Conservation (phyloP, 176 grass and related monocot species). For the Carex myosuroides region DNA sequence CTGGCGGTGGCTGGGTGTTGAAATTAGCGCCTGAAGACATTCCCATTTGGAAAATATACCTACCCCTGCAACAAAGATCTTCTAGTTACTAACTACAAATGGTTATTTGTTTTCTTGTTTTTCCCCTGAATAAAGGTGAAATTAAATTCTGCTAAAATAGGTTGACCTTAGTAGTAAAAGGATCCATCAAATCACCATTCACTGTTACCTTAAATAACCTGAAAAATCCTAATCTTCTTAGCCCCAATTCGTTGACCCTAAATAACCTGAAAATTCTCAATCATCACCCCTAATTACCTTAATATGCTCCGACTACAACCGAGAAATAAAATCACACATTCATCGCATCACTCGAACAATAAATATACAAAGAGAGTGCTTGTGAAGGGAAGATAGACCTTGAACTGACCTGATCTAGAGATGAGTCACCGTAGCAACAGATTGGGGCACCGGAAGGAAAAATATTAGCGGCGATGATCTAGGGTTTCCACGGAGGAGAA, state of each 20-base stretch:
- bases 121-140: neutral
- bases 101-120: neutral
- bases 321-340: neutral
- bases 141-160: neutral
- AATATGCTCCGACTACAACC: neutral
- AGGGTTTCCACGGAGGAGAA: neutral
- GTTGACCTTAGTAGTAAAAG: neutral
- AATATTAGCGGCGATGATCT: neutral
- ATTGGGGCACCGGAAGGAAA: neutral
- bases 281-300: neutral
- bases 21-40: constrained; percentile 52
- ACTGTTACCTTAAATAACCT: neutral
- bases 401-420: constrained; percentile 1
- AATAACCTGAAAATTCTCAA: neutral
- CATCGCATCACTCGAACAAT: neutral
- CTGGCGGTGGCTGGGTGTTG: constrained; percentile 32
- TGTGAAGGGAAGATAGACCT: neutral
- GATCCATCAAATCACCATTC: neutral
- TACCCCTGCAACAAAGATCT: constrained; percentile 7
- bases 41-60: constrained; percentile 37
- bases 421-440: neutral
- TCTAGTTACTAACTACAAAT: neutral
- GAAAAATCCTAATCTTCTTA: neutral
- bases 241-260: neutral
- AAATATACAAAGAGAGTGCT: neutral